Evolutionary conservation across 1,284 basidiomycete species (phyloP).

Genomic region (Sanghuangporus weigelae): DNA sequence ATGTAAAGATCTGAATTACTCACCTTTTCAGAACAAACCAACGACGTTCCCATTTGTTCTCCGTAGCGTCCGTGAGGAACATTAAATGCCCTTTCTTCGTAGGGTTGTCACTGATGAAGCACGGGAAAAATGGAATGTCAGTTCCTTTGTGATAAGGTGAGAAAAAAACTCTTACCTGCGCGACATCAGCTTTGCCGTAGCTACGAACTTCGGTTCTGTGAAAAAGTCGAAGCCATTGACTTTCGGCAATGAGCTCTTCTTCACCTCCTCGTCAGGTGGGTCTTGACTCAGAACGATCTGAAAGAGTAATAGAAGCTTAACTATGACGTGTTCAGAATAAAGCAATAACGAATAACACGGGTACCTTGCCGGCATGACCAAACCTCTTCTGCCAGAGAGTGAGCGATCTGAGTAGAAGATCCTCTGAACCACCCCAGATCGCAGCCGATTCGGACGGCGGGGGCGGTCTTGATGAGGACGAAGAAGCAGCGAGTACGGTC

Average conservation of each 20-base stretch:
- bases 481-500: constrained; percentile 61
- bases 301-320: not conserved
- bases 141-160: not conserved
- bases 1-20: constrained; percentile 18
- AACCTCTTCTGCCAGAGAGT: constrained; percentile 80
- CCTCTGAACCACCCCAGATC: constrained; percentile 53
- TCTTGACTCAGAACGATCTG: constrained; percentile 78
- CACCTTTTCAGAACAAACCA: constrained; percentile 90
- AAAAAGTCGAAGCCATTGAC: constrained; percentile 38
- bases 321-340: not conserved
- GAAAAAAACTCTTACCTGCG: constrained; percentile 47
- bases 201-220: constrained; percentile 59
- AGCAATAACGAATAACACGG: constrained; percentile 19
- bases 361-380: constrained; percentile 70
- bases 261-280: constrained; percentile 43
- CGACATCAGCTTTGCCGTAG: constrained; percentile 66
- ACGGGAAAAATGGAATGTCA: constrained; percentile 5
- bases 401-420: constrained; percentile 60
- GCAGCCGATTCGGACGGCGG: constrained; percentile 44
- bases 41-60: constrained; percentile 76
- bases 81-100: constrained; percentile 82
- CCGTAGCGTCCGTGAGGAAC: constrained; percentile 74
- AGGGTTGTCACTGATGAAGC: constrained; percentile 57
- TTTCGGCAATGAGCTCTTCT: constrained; percentile 36
- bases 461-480: constrained; percentile 33